phyloP scores from a whole-genome alignment of 257 asterid genomes.

The Penstemon barbatus region DNA sequence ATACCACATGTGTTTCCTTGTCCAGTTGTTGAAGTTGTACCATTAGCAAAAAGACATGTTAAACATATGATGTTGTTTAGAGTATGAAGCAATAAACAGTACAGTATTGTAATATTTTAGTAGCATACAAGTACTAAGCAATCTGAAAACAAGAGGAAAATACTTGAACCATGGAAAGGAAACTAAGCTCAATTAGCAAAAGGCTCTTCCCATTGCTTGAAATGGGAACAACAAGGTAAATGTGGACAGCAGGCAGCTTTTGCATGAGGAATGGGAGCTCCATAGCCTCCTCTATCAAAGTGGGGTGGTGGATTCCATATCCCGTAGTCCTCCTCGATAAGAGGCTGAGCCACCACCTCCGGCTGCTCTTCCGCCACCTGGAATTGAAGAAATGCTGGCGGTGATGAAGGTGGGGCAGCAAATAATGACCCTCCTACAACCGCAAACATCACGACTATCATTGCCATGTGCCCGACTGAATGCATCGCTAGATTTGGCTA shows the following conservation, averaged over 20 bases:
- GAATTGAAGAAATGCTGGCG: neutral
- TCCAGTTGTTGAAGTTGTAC: too few relatives aligned
- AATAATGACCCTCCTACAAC: neutral
- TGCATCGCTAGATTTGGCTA: neutral
- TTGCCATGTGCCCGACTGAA: neutral
- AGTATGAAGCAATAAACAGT: too few relatives aligned
- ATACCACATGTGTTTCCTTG: too few relatives aligned
- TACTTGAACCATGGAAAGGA: too few relatives aligned
- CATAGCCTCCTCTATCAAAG: conserved; percentile 14
- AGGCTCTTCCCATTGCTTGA: neutral
- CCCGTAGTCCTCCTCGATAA: conserved; percentile 19
- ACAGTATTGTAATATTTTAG: too few relatives aligned
- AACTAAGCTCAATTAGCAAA: neutral
- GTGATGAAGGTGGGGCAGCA: conserved; percentile 3
- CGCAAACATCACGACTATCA: neutral
- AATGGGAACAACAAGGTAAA: neutral
- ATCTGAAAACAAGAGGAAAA: too few relatives aligned
- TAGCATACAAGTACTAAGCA: too few relatives aligned
- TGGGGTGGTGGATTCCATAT: conserved; percentile 26
- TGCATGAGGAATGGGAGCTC: conserved; percentile 25
- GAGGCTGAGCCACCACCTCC: neutral
- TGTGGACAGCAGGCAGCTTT: conserved; percentile 5
- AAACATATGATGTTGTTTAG: too few relatives aligned
- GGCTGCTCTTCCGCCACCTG: neutral
- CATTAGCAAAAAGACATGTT: too few relatives aligned